Conservation (phyloP, 2,329 filamentous ascomycete species). For the Trichoderma guizhouense region DNA sequence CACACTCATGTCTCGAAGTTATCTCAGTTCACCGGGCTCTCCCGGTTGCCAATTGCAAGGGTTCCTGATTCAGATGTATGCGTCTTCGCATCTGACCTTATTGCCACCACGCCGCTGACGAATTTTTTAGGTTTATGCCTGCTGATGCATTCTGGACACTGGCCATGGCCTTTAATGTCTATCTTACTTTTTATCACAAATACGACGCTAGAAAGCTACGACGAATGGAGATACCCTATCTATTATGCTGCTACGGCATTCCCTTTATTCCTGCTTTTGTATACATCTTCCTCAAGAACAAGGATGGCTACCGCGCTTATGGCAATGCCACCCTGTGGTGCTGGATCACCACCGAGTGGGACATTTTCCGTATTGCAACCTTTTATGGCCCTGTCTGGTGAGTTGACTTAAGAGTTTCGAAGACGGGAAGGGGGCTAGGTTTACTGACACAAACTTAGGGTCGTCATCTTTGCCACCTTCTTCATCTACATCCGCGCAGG, state of each 20-base stretch:
- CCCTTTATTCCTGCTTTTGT: slow-evolving; percentile 66
- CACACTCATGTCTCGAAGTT: slow-evolving; percentile 67
- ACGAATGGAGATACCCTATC: slow-evolving; percentile 67
- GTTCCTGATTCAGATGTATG: slow-evolving; percentile 79
- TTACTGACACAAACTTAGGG: slow-evolving; percentile 38
- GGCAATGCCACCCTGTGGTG: slow-evolving; percentile 78
- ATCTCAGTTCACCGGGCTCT: slow-evolving; percentile 46
- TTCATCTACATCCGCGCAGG: slow-evolving; percentile 66
- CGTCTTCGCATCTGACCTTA: not conserved
- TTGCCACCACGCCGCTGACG: slow-evolving; percentile 19
- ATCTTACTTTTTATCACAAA: slow-evolving; percentile 74
- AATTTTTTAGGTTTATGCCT: slow-evolving; percentile 68
- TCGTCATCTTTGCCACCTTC: slow-evolving; percentile 59
- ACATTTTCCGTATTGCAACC: slow-evolving; percentile 67
- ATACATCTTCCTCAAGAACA: slow-evolving; percentile 62
- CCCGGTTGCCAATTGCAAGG: slow-evolving; percentile 69
- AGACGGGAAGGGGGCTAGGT: no score
- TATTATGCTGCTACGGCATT: slow-evolving; percentile 67
- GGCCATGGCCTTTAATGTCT: slow-evolving; percentile 81
- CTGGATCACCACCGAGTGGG: slow-evolving; percentile 67
- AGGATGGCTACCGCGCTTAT: slow-evolving; percentile 57
- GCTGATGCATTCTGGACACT: slow-evolving; percentile 75
- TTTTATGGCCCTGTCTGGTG: slow-evolving; percentile 75
- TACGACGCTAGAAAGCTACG: slow-evolving; percentile 64
- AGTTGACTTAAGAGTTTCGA: slow-evolving; percentile 22